These are phyloP conservation scores for Solanum virginianum DNA, from an alignment of 257 asterid genomes.

Conservation along the genomic window DNA sequence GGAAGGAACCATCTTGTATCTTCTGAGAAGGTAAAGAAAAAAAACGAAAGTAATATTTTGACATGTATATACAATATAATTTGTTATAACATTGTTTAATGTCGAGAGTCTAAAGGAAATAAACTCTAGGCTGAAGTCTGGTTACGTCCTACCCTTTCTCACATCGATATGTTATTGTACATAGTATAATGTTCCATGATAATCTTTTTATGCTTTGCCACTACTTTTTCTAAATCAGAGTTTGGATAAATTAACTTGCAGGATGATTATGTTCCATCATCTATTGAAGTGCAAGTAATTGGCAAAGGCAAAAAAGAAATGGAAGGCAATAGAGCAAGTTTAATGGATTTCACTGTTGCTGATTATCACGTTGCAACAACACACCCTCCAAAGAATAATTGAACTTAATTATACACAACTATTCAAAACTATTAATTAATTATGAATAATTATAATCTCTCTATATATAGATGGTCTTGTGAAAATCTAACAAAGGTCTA, in stretches of 20 bases:
- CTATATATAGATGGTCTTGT: not conserved
- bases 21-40: not conserved
- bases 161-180: not conserved
- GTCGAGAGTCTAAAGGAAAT: too few relatives aligned
- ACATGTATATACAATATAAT: too few relatives aligned
- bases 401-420: not conserved
- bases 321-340: not conserved
- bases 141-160: not conserved
- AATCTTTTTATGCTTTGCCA: not conserved
- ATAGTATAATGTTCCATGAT: not conserved
- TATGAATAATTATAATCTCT: not conserved
- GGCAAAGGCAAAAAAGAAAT: not conserved
- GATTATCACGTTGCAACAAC: not conserved
- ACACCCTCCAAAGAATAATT: constrained; percentile 1
- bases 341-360: not conserved
- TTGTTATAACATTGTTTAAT: too few relatives aligned
- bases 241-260: not conserved
- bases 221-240: not conserved
- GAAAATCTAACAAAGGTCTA: not conserved
- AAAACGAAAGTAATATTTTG: too few relatives aligned
- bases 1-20: not conserved
- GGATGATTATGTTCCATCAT: not conserved
- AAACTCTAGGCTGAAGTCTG: not conserved
- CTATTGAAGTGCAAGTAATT: not conserved
- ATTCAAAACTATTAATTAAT: not conserved